These are phyloP conservation scores for Suhomyces terraborum DNA, from an alignment of 1,139 yeast species.

Conservation along the genomic window DNA sequence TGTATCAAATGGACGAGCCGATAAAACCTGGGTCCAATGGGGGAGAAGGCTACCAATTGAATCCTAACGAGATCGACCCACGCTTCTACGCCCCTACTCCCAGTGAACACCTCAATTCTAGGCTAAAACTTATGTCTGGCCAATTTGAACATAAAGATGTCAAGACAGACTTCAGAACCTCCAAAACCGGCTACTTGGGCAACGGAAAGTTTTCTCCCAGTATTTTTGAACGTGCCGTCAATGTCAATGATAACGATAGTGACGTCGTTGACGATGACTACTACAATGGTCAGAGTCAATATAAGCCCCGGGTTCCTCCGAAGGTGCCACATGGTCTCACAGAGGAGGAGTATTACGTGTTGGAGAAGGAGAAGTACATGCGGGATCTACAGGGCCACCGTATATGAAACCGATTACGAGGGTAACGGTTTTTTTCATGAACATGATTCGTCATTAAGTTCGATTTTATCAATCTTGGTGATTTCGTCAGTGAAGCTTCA, in stretches of 20 bases:
- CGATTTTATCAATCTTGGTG: too few species aligned
- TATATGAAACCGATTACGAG: too few species aligned
- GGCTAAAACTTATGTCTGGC: slow-evolving; percentile 27
- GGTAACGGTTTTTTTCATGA: too few species aligned
- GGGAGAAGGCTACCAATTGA: slow-evolving; percentile 17
- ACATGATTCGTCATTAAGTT: too few species aligned
- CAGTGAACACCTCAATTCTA: slow-evolving; percentile 36
- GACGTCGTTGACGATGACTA: slow-evolving; percentile 24
- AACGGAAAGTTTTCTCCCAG: slow-evolving; percentile 44
- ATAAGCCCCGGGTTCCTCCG: slow-evolving; percentile 53
- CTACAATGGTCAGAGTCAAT: slow-evolving; percentile 35
- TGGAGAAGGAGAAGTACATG: slow-evolving; percentile 45
- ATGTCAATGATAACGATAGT: slow-evolving; percentile 16
- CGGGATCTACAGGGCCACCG: slow-evolving; percentile 47
- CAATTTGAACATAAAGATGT: slow-evolving; percentile 25
- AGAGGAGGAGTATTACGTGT: slow-evolving; percentile 49
- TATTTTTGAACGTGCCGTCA: slow-evolving; percentile 30
- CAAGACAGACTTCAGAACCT: slow-evolving; percentile 21
- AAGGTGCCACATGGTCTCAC: slow-evolving; percentile 55
- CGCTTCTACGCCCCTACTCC: slow-evolving; percentile 52
- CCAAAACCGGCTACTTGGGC: slow-evolving; percentile 28
- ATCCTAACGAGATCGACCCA: slow-evolving; percentile 46
- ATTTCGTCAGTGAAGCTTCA: too few species aligned
- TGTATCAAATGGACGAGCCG: slow-evolving; percentile 38
- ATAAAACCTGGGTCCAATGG: slow-evolving; percentile 31